These are phyloP conservation scores for Paragyromitra xinjiangensis DNA, from an alignment of 495 filamentous ascomycete species.

Conservation along the genomic window DNA sequence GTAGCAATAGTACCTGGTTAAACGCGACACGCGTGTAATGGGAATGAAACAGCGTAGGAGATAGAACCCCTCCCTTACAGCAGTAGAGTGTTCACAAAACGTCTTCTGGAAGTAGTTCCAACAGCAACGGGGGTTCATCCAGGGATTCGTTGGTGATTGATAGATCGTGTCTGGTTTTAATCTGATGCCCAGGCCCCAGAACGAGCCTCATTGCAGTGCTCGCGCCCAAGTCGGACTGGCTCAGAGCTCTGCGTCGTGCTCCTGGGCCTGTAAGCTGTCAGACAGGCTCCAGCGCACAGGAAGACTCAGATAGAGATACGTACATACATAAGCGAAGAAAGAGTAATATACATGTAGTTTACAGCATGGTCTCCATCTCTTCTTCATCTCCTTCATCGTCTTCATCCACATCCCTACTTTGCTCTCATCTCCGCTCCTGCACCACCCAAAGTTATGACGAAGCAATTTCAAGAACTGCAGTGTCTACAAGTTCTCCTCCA, in stretches of 20 bases:
- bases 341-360: constrained; percentile 22
- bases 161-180: constrained; percentile 10
- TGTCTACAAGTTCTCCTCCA: constrained; percentile 51
- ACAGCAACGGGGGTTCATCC: background rate
- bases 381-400: background rate
- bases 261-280: constrained; percentile 44
- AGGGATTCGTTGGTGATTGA: constrained; percentile 28
- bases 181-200: constrained; percentile 4
- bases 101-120: constrained; percentile 43
- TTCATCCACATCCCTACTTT: constrained; percentile 26
- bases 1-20: constrained; percentile 45
- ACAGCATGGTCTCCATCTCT: constrained; percentile 36
- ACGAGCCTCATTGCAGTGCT: constrained; percentile 30
- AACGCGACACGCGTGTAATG: constrained; percentile 13
- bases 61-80: constrained; percentile 30
- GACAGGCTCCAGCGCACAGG: constrained; percentile 33
- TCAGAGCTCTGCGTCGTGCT: constrained; percentile 9
- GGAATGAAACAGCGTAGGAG: constrained; percentile 26
- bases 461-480: constrained; percentile 51
- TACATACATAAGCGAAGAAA: constrained; percentile 49
- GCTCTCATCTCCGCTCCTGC: constrained; percentile 28
- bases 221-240: constrained; percentile 20
- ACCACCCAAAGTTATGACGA: constrained; percentile 48
- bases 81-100: constrained; percentile 13
- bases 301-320: constrained; percentile 37